These are phyloP conservation scores for Adenanthera pavonina DNA, from an alignment of 306 rosid genomes.

Conservation along the genomic window DNA sequence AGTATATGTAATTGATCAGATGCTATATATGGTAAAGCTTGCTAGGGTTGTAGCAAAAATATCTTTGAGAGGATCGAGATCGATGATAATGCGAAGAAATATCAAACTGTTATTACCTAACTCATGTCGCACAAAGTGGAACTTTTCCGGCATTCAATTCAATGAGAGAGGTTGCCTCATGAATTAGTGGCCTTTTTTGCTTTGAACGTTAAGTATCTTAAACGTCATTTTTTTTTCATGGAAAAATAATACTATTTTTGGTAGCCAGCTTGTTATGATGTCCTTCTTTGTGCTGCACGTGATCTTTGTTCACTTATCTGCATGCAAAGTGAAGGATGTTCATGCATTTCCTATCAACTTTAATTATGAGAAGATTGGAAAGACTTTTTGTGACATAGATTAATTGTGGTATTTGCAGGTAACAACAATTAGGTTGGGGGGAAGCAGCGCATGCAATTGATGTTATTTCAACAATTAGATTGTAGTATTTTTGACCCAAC, in stretches of 20 bases:
- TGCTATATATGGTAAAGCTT: not conserved
- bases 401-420: too few relatives aligned
- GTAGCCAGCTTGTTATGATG: not conserved
- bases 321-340: not conserved
- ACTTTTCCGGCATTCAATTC: not conserved
- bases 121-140: not conserved
- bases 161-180: not conserved
- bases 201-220: not conserved
- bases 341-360: not conserved
- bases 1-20: not conserved
- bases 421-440: too few relatives aligned
- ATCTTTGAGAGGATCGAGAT: not conserved
- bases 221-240: not conserved
- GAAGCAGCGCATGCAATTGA: too few relatives aligned
- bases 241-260: not conserved
- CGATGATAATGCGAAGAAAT: not conserved
- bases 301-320: not conserved
- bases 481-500: too few relatives aligned
- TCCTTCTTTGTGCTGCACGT: not conserved
- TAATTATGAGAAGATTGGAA: too few relatives aligned
- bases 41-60: not conserved
- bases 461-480: too few relatives aligned
- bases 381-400: too few relatives aligned
- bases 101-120: not conserved
- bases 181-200: not conserved